Percentiles rank a stretch among this genome's conserved stretches.
Evolutionary conservation across 257 asterid species (phyloP).

Genomic region (Orobanche coerulescens): DNA sequence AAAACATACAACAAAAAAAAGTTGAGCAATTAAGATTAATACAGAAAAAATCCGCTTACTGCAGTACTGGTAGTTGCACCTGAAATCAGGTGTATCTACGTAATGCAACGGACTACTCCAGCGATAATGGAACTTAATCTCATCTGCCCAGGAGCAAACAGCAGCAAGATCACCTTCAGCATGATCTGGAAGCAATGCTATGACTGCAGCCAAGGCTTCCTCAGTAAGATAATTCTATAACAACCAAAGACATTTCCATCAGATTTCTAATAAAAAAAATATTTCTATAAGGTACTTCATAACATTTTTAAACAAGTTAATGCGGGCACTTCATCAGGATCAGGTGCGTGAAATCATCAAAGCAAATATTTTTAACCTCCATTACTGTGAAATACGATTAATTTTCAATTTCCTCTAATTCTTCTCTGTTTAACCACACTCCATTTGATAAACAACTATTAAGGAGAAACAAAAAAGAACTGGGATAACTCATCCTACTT

Average conservation of each 20-base stretch:
- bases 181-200: conserved; percentile 63
- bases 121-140: conserved; percentile 50
- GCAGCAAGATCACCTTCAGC: conserved; percentile 89
- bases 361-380: not conserved
- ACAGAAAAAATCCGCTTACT: conserved; percentile 46
- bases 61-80: conserved; percentile 79
- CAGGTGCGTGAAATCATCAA: not conserved
- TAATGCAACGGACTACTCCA: conserved; percentile 84
- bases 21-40: not conserved
- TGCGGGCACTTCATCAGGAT: not conserved
- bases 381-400: not conserved
- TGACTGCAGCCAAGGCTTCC: conserved; percentile 55
- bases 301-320: not conserved
- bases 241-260: conserved; percentile 13
- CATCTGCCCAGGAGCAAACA: conserved; percentile 88
- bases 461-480: too few species aligned
- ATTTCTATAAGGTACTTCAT: not conserved
- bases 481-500: conserved; percentile 14
- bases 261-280: conserved; percentile 8
- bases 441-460: too few species aligned
- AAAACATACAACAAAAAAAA: not conserved
- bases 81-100: conserved; percentile 85
- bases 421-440: too few species aligned
- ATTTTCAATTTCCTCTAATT: not conserved
- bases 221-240: conserved; percentile 59